Evolutionary conservation across 163 green algal species (phyloP).

Genomic region (Botryococcus braunii): DNA sequence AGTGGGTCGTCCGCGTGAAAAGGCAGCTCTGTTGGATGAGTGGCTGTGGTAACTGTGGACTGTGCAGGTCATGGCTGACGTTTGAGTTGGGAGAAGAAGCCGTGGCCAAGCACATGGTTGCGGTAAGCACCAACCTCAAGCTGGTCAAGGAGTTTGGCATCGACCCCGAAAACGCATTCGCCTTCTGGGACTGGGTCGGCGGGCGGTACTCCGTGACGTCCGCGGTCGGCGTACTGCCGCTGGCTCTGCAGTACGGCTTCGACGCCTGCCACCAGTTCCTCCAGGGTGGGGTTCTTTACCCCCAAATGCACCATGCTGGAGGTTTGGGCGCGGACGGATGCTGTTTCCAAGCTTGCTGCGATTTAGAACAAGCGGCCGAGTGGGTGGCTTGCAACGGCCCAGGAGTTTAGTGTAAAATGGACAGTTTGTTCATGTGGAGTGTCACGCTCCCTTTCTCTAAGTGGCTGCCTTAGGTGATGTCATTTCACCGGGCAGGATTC

Average conservation of each 20-base stretch:
- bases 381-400: too few species aligned
- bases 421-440: too few species aligned
- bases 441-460: too few species aligned
- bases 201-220: constrained; percentile 93
- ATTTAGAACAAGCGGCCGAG: too few species aligned
- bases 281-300: constrained; percentile 22
- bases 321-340: too few species aligned
- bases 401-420: too few species aligned
- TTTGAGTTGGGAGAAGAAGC: constrained; percentile 60
- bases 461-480: too few species aligned
- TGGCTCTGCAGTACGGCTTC: constrained; percentile 98
- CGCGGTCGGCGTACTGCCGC: constrained; percentile 91
- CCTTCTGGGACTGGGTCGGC: constrained; percentile 99
- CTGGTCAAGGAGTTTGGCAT: constrained; percentile 98
- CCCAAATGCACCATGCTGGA: too few species aligned
- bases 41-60: neutral
- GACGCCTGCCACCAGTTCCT: constrained; percentile 72
- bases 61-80: constrained; percentile 67
- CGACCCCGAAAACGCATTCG: constrained; percentile 95
- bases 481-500: too few species aligned
- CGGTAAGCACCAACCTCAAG: constrained; percentile 96
- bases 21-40: neutral
- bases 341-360: too few species aligned
- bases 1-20: too few species aligned
- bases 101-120: constrained; percentile 99